Base-by-base conservation (phyloP, 192 early-diverging fungal genomes). In the Dispira simplex region DNA sequence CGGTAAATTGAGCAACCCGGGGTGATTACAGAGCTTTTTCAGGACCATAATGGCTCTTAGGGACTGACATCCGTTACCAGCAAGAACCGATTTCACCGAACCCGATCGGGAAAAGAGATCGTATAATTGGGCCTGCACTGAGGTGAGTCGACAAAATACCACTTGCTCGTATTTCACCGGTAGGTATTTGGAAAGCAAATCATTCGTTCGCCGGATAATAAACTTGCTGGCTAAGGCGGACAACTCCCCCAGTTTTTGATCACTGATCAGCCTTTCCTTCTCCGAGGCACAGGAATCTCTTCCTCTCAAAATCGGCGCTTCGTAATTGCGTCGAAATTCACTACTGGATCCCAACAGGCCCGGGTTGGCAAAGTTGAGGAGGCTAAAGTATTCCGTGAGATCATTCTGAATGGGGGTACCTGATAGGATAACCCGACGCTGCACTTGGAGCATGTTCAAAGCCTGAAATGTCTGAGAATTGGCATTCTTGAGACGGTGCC, bases 11-110 rank as follows among this genome's bases (percentile, higher is more conserved):
- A 98, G 69, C 26, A 97, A 70, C n/a, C 87, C 80, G 0, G 97
- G 95, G 68, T 99, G 97, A 67, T 99, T 99, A 74, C 92, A 94
- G 3, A 99, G 73, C 62, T 99, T 99, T 71, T 97, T 96, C 56
- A 99, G 75, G 16, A 88, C 75, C 14, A 84, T 93, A 54, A 99
- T 95, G 0, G 92, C 90, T 77, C 83, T 81, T 49, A 99, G 75
- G 16, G 95, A 88, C 67, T 92, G 88, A 25, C 83, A 85, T 47
- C 85, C 90, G 44, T 75, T 56, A 10, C 51, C 66, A 28, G 67
- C 21, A 12, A 65, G 39, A 1, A 65, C 20, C 47, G 10, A 18
- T 2, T 72, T 62, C 67, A 76, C 58, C 84, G 82, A 66, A 67
- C 77, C 77, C 77, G 89, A 67, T 84, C 88, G 67, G 21, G 88